A percentile compares a stretch with the other conserved stretches of the same genome.
Evolutionary conservation across 1,284 basidiomycete species (phyloP).

Genomic region (Cystobasidium slooffiae): DNA sequence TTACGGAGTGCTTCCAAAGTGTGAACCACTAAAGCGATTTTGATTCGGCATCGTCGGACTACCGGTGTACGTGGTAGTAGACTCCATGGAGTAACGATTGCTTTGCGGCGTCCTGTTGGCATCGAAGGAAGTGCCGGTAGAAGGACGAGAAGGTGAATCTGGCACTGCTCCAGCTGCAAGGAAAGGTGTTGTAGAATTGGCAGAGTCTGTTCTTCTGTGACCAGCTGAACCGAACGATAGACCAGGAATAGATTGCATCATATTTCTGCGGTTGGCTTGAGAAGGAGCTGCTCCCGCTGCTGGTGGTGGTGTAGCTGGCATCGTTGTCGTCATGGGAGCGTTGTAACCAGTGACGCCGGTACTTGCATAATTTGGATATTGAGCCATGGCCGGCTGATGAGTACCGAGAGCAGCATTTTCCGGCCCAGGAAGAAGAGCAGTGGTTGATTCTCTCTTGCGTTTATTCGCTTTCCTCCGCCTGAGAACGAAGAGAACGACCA

Average conservation of each 20-base stretch:
- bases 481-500: slow-evolving; percentile 23
- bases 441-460: slow-evolving; percentile 24
- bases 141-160: slow-evolving; percentile 17
- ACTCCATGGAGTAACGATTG: slow-evolving; percentile 6
- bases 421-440: slow-evolving; percentile 13
- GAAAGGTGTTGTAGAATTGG: slow-evolving; percentile 37
- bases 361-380: slow-evolving; percentile 22
- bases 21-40: neutral
- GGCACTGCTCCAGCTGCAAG: slow-evolving; percentile 1
- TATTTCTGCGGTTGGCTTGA: slow-evolving; percentile 3
- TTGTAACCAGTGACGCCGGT: slow-evolving; percentile 8
- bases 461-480: neutral
- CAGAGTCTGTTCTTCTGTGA: slow-evolving; percentile 24
- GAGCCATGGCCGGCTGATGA: slow-evolving; percentile 30
- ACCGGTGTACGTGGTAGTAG: slow-evolving; percentile 11
- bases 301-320: slow-evolving; percentile 10
- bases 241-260: slow-evolving; percentile 5
- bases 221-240: slow-evolving; percentile 19
- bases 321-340: neutral
- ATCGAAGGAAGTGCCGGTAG: neutral
- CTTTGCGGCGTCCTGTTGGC: neutral
- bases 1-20: neutral
- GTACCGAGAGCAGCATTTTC: neutral
- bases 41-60: neutral
- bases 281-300: neutral